phyloP scores from a whole-genome alignment of 148 eudicot species.

The Dysphania ambrosioides region DNA sequence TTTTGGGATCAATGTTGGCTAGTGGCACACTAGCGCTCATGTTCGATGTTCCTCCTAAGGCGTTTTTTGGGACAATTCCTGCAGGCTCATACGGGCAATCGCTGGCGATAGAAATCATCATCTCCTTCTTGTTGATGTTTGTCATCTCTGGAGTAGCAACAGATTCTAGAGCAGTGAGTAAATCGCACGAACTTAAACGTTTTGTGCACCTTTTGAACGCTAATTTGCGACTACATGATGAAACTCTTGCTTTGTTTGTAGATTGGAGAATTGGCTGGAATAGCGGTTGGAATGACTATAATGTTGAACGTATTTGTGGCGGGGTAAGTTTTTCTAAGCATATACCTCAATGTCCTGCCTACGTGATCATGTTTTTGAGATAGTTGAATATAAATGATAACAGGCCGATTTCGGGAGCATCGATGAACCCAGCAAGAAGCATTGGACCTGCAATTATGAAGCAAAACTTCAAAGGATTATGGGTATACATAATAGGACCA shows the following conservation, averaged over 20 bases:
- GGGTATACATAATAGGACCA: slow-evolving; percentile 54
- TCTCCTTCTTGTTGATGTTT: slow-evolving; percentile 76
- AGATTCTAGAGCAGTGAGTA: slow-evolving; percentile 67
- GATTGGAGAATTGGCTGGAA: slow-evolving; percentile 64
- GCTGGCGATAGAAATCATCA: slow-evolving; percentile 58
- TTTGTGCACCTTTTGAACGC: background rate
- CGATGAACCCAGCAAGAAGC: slow-evolving; percentile 61
- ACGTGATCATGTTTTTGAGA: background rate
- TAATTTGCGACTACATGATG: background rate
- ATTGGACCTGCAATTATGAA: slow-evolving; percentile 50
- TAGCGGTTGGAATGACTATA: slow-evolving; percentile 77
- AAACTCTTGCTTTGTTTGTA: slow-evolving; percentile 14
- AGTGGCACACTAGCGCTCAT: slow-evolving; percentile 53
- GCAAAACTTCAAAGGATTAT: slow-evolving; percentile 38
- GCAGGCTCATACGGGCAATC: slow-evolving; percentile 59
- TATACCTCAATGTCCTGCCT: too few species aligned
- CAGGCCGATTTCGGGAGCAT: slow-evolving; percentile 56
- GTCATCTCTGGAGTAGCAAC: slow-evolving; percentile 70
- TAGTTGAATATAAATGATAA: background rate
- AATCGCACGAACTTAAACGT: background rate
- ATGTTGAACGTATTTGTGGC: slow-evolving; percentile 68
- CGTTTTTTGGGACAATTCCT: slow-evolving; percentile 72
- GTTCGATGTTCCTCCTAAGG: slow-evolving; percentile 51
- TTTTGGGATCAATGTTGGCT: slow-evolving; percentile 64
- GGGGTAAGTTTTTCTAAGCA: slow-evolving; percentile 37